These are phyloP conservation scores for Cucurbita argyrosperma DNA, from an alignment of 306 rosid genomes.

Conservation along the genomic window DNA sequence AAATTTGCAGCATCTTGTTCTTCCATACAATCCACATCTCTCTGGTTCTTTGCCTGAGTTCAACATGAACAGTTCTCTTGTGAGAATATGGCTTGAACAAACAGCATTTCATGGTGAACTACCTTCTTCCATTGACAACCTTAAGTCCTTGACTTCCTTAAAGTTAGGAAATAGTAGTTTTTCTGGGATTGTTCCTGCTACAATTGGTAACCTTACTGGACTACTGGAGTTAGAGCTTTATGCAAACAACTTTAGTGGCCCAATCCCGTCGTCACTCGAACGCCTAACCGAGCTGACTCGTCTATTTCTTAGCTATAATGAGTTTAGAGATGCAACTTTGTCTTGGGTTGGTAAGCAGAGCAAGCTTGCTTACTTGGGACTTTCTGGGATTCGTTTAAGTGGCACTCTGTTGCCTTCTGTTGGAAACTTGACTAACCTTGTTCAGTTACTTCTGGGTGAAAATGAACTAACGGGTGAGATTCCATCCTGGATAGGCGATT, in stretches of 20 bases:
- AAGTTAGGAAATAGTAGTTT: background rate
- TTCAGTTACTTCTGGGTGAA: background rate
- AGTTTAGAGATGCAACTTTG: background rate
- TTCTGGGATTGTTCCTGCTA: conserved; percentile 11
- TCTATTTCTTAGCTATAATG: background rate
- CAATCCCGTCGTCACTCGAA: conserved; percentile 2
- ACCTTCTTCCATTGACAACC: conserved; percentile 16
- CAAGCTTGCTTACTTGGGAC: background rate
- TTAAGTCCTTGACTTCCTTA: background rate
- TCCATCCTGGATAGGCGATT: conserved; percentile 1
- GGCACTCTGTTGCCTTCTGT: background rate
- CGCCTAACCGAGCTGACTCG: background rate
- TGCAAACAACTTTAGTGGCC: background rate
- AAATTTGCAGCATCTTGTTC: background rate
- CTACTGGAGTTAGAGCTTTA: background rate
- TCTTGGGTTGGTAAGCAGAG: conserved; percentile 1
- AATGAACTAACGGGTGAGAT: conserved; percentile 1
- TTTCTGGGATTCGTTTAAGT: background rate
- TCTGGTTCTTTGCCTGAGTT: conserved; percentile 21
- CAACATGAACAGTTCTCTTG: background rate
- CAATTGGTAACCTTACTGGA: conserved; percentile 11
- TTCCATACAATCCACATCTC: conserved; percentile 10
- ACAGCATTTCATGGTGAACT: conserved; percentile 17
- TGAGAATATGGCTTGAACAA: rapidly evolving
- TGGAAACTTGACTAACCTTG: conserved; percentile 13